Evolutionary conservation across 768 basidiomycete genomes (phyloP).

Genomic region (Coprinopsis strossmayeri): DNA sequence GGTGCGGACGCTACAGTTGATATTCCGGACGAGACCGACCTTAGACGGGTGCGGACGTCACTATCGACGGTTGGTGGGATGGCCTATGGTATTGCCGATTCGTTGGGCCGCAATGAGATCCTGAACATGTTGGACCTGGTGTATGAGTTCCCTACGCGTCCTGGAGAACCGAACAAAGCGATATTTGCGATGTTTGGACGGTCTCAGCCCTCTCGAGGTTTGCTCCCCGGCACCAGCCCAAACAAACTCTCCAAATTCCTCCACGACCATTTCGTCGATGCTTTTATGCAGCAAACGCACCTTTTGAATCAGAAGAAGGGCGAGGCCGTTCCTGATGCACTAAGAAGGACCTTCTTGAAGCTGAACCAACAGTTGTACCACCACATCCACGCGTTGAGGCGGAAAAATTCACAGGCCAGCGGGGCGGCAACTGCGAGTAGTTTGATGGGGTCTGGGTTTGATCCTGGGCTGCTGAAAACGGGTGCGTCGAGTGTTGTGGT

Average conservation of each 20-base stretch:
- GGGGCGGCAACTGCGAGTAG: constrained; percentile 26
- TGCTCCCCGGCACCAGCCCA: constrained; percentile 42
- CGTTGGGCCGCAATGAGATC: constrained; percentile 70
- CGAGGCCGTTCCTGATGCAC: constrained; percentile 65
- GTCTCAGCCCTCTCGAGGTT: constrained; percentile 37
- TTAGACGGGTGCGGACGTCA: constrained; percentile 89
- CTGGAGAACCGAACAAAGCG: constrained; percentile 68
- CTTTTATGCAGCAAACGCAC: constrained; percentile 56
- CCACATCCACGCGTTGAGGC: constrained; percentile 40
- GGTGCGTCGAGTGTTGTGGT: constrained; percentile 85
- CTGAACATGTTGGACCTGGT: constrained; percentile 92
- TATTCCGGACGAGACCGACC: constrained; percentile 80
- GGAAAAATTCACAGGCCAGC: constrained; percentile 75
- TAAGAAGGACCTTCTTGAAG: constrained; percentile 82
- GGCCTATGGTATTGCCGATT: constrained; percentile 96
- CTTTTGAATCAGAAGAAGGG: constrained; percentile 27
- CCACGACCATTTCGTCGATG: constrained; percentile 68
- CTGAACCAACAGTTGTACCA: constrained; percentile 82
- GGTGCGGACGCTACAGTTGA: constrained; percentile 42
- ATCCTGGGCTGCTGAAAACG: constrained; percentile 49
- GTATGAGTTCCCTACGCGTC: constrained; percentile 54
- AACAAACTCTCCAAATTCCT: constrained; percentile 78
- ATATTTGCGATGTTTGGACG: constrained; percentile 97
- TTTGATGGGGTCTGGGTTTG: constrained; percentile 18
- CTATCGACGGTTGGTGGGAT: constrained; percentile 83